These are phyloP conservation scores for Echium plantagineum DNA, from an alignment of 257 asterid genomes.

Conservation along the genomic window DNA sequence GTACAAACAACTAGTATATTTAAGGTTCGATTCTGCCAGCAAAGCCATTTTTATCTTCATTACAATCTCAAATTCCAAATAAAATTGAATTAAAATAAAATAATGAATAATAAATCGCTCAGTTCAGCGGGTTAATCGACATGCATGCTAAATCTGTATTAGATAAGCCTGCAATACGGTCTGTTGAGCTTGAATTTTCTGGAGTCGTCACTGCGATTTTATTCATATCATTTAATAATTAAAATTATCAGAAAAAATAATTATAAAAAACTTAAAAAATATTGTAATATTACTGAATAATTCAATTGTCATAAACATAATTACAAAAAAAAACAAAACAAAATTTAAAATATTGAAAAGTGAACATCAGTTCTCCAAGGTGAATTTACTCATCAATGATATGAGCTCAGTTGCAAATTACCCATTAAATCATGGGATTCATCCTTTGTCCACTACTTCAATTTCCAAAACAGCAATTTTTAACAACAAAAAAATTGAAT, in stretches of 20 bases:
- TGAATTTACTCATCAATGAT: conserved; percentile 29
- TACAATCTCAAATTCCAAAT: too few relatives aligned
- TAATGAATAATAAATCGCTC: not conserved
- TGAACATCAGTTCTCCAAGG: conserved; percentile 46
- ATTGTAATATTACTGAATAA: too few relatives aligned
- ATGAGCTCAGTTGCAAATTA: conserved; percentile 32
- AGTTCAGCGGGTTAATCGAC: not conserved
- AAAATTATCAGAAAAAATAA: too few relatives aligned
- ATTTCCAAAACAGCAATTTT: not conserved
- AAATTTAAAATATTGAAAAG: not conserved
- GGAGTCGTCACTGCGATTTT: not conserved
- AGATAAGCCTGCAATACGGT: not conserved
- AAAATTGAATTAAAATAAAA: too few relatives aligned
- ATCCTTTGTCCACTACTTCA: conserved; percentile 18
- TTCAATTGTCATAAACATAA: too few relatives aligned
- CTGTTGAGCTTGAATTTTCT: not conserved
- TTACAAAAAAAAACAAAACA: not conserved
- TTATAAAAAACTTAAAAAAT: too few relatives aligned
- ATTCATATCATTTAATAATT: too few relatives aligned
- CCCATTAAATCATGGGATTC: conserved; percentile 27
- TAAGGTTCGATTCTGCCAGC: not conserved
- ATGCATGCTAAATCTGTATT: not conserved
- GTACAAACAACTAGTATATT: too few relatives aligned
- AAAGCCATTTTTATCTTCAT: not conserved
- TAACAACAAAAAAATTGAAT: too few relatives aligned